A percentile compares a stretch with the other conserved stretches of the same genome.
Conservation (phyloP, 257 asterid genomes). For the Lithospermum erythrorhizon region DNA sequence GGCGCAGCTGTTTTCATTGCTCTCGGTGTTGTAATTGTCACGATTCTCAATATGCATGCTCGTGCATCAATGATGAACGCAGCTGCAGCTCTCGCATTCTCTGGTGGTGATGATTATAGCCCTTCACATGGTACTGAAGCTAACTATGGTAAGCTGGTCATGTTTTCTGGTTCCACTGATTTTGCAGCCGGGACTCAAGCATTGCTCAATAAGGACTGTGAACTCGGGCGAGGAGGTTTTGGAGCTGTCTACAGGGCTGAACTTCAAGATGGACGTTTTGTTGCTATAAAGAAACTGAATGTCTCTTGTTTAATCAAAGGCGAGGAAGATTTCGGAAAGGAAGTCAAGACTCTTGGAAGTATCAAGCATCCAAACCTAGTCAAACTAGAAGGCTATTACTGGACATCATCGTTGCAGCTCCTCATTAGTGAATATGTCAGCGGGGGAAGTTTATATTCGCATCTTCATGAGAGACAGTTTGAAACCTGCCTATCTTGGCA, state of each 20-base stretch:
- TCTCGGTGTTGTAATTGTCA: slow-evolving; percentile 64
- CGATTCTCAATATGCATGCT: slow-evolving; percentile 57
- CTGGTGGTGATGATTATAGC: slow-evolving; percentile 61
- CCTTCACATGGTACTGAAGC: slow-evolving; percentile 56
- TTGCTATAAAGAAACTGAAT: slow-evolving; percentile 79
- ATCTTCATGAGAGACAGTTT: slow-evolving; percentile 41
- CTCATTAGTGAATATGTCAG: slow-evolving; percentile 46
- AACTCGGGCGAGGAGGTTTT: slow-evolving; percentile 82
- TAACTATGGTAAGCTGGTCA: slow-evolving; percentile 75
- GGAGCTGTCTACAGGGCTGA: slow-evolving; percentile 62
- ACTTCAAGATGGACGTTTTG: slow-evolving; percentile 44
- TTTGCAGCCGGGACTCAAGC: slow-evolving; percentile 59
- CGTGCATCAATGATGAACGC: slow-evolving; percentile 41
- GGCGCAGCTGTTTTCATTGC: slow-evolving; percentile 80
- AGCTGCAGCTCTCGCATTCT: slow-evolving; percentile 38
- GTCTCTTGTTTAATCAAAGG: slow-evolving; percentile 59
- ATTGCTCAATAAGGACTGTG: slow-evolving; percentile 61
- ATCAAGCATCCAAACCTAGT: slow-evolving; percentile 53
- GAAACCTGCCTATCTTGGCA: slow-evolving; percentile 38
- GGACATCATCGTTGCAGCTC: slow-evolving; percentile 79
- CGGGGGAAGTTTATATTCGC: slow-evolving; percentile 51
- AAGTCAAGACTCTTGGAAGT: slow-evolving; percentile 48
- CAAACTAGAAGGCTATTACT: slow-evolving; percentile 60
- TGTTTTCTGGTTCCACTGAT: slow-evolving; percentile 75
- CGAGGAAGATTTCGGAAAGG: slow-evolving; percentile 70